Base-by-base conservation (phyloP, 1,284 basidiomycete genomes). In the Ceratobasidium sp. region DNA sequence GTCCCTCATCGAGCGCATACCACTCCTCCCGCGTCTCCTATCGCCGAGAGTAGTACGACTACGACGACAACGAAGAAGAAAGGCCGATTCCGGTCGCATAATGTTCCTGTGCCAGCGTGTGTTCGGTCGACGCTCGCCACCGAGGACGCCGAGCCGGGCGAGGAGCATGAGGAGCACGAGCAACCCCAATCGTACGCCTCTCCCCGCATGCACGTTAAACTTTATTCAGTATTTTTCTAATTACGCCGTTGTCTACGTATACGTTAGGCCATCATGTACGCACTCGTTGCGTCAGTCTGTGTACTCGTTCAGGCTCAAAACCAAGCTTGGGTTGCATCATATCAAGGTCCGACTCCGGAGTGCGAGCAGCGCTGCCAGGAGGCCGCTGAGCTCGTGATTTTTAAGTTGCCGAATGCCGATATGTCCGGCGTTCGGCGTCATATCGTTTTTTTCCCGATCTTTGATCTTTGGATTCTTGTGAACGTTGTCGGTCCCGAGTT, bases 251-350 rank as follows among this genome's bases (percentile, higher is more conserved):
- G 40, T 7, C 20, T 33, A 33, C 33, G 33, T 26, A 10, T 28
- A 9, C 4, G 51, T 7, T 60, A 76, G 73, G 6, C 51, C 73
- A 10, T 66, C 61, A n/a, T 76, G 23, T 18, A 67, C 44, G 28
- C 61, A 66, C 3, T 56, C 49, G 20, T 44, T 76, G 10, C 73
- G 73, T 67, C 73, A 76, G 49, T 76, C 73, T 4, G 39, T 76
- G 20, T 76, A 76, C 33, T 76, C 73, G 39, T 44, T 76, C 7
- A 61, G 73, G 12, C 60, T 75, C 13, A 63, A 44, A 44, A 75
- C 72, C 26, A 75, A 64, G 33, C 46, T 75, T 18, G 72, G 72
- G n/a, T 39, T 75, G 26, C 46, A 75, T 20, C 72, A 73, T 26
- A 61, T 73, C n/a, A 73, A 73, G 42, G 28, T n/a, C n/a, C 56